These are phyloP conservation scores for Parafenestella ontariensis DNA, from an alignment of 2,329 filamentous ascomycete species.

Conservation along the genomic window DNA sequence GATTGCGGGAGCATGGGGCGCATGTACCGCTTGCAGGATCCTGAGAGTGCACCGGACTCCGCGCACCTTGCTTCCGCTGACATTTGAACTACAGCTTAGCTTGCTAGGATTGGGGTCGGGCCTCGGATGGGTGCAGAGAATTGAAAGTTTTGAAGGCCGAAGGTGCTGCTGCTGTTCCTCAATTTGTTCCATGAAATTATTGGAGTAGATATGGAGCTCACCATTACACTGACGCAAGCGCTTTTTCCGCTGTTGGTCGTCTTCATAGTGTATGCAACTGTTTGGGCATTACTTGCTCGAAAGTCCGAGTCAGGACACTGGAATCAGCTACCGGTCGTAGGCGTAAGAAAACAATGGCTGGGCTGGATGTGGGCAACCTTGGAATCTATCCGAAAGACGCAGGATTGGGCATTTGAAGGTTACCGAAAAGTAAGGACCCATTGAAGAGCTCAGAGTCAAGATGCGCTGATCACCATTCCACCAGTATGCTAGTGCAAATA, in stretches of 20 bases:
- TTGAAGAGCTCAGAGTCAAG: neutral
- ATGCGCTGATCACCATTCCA: neutral
- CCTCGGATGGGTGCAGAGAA: neutral
- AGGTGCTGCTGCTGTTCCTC: neutral
- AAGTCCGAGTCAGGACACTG: constrained; percentile 17
- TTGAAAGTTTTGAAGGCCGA: neutral
- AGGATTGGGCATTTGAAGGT: neutral
- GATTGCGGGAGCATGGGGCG: neutral
- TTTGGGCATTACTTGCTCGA: constrained; percentile 13
- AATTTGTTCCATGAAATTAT: neutral
- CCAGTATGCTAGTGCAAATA: constrained; percentile 14
- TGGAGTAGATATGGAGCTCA: constrained; percentile 13
- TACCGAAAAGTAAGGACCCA: neutral
- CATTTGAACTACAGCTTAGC: neutral
- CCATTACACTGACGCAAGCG: constrained; percentile 20
- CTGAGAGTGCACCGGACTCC: neutral
- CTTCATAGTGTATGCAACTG: constrained; percentile 15
- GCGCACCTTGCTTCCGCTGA: neutral
- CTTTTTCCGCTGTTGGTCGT: constrained; percentile 16
- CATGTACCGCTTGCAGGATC: constrained; percentile 2
- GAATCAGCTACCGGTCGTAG: constrained; percentile 14
- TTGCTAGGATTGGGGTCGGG: neutral
- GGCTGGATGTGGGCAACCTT: constrained; percentile 16
- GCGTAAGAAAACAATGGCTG: constrained; percentile 17
- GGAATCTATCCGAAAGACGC: neutral